A percentile compares a stretch with the other conserved stretches of the same genome.
Evolutionary conservation across 768 basidiomycete species (phyloP).

Genomic region (Xerocomellus dryophilus): DNA sequence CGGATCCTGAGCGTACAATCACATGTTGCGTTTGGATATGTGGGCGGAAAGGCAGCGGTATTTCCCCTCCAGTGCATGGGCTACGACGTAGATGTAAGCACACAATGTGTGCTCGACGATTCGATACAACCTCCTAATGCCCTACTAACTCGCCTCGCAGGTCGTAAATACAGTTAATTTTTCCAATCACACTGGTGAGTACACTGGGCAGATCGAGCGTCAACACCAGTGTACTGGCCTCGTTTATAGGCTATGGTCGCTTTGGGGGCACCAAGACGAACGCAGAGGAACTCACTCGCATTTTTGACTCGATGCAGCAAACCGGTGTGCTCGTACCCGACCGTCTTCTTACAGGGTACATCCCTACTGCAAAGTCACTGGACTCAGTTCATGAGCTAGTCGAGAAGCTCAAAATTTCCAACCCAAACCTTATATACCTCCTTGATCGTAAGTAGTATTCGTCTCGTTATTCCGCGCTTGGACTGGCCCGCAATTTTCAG

Average conservation of each 20-base stretch:
- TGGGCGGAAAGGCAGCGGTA: slow-evolving; percentile 79
- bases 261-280: slow-evolving; percentile 77
- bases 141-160: slow-evolving; percentile 35
- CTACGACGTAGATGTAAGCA: slow-evolving; percentile 89
- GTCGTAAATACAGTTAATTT: slow-evolving; percentile 91
- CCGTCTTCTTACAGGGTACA: slow-evolving; percentile 86
- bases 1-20: slow-evolving; percentile 89
- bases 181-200: slow-evolving; percentile 86
- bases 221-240: background rate
- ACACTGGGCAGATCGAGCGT: background rate
- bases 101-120: background rate
- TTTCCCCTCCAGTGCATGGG: slow-evolving; percentile 83
- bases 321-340: slow-evolving; percentile 73
- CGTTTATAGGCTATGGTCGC: slow-evolving; percentile 68
- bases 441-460: slow-evolving; percentile 73
- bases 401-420: slow-evolving; percentile 52
- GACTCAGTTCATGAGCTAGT: slow-evolving; percentile 62
- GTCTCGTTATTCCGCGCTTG: background rate
- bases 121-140: background rate
- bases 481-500: slow-evolving; percentile 37
- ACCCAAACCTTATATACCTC: slow-evolving; percentile 72
- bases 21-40: slow-evolving; percentile 92
- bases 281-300: slow-evolving; percentile 68
- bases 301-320: slow-evolving; percentile 70
- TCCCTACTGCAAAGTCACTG: slow-evolving; percentile 80